phyloP scores from a whole-genome alignment of 1,284 basidiomycete species.

The Volvariella volvacea region DNA sequence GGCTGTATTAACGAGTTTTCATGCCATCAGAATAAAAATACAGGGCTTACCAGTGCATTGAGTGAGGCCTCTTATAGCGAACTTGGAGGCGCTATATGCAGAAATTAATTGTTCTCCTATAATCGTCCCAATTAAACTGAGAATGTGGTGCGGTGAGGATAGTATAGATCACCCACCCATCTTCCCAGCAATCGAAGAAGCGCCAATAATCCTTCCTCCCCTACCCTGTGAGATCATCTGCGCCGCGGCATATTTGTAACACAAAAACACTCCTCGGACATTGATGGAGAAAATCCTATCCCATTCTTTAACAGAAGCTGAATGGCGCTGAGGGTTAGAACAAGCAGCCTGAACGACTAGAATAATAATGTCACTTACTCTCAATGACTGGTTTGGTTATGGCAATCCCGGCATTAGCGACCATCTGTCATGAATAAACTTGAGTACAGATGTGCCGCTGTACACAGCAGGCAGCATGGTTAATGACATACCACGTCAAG shows the following conservation, averaged over 20 bases:
- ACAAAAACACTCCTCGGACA: conserved; percentile 14
- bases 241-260: conserved; percentile 18
- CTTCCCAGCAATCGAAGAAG: conserved; percentile 13
- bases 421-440: conserved; percentile 13
- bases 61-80: conserved; percentile 18
- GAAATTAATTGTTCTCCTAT: conserved; percentile 4
- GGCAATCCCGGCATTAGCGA: conserved; percentile 19
- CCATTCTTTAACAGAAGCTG: conserved; percentile 11
- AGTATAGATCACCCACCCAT: conserved; percentile 7
- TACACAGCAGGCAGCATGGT: not conserved
- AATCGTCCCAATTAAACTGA: too few relatives aligned
- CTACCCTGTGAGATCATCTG: conserved; percentile 19
- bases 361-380: conserved; percentile 6
- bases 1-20: not conserved
- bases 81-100: conserved; percentile 16
- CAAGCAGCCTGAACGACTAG: too few relatives aligned
- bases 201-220: conserved; percentile 18
- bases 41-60: conserved; percentile 17
- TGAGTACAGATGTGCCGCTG: too few relatives aligned
- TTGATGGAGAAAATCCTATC: conserved; percentile 14
- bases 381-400: conserved; percentile 8
- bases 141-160: not conserved
- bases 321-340: not conserved
- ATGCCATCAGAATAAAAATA: not conserved
- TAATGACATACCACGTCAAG: conserved; percentile 21